Conservation (phyloP, 2,329 filamentous ascomycete species). For the Coccinonectria pachysandricola region DNA sequence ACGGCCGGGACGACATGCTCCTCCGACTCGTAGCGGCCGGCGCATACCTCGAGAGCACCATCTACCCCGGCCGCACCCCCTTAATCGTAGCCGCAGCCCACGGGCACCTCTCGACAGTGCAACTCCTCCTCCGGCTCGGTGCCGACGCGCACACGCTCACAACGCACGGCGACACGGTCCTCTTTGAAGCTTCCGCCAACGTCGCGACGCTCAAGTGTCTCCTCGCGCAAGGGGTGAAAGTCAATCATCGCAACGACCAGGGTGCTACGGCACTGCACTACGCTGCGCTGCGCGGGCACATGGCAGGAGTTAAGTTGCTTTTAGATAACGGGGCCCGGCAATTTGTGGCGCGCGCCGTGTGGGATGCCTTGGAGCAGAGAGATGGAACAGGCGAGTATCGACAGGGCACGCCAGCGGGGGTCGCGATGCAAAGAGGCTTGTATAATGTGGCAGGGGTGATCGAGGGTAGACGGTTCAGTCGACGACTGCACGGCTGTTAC, state of each 20-base stretch:
- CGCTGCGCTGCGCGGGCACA: conserved; percentile 16
- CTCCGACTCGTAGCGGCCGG: conserved; percentile 16
- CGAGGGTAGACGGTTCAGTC: conserved; percentile 17
- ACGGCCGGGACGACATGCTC: conserved; percentile 17
- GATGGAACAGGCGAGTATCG: conserved; percentile 15
- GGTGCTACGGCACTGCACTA: conserved; percentile 20
- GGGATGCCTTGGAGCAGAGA: conserved; percentile 19
- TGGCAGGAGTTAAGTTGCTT: conserved; percentile 13
- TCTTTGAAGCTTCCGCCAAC: conserved; percentile 17
- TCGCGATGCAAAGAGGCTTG: conserved; percentile 17
- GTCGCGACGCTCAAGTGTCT: conserved; percentile 16
- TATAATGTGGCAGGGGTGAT: conserved; percentile 19
- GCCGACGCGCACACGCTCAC: conserved; percentile 16
- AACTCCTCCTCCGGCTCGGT: conserved; percentile 16
- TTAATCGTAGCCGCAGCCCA: conserved; percentile 16
- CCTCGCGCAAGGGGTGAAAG: conserved; percentile 15
- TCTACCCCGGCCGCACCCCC: conserved; percentile 18
- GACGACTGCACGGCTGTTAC: too few species aligned
- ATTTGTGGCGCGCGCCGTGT: conserved; percentile 18
- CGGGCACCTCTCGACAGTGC: conserved; percentile 17
- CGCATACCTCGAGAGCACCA: conserved; percentile 16
- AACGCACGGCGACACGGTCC: conserved; percentile 16
- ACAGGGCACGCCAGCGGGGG: conserved; percentile 18
- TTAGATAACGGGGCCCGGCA: conserved; percentile 17
- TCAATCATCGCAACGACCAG: conserved; percentile 18